Base-by-base conservation (phyloP, 129 eudicot species). In the Deinandra increscens region DNA sequence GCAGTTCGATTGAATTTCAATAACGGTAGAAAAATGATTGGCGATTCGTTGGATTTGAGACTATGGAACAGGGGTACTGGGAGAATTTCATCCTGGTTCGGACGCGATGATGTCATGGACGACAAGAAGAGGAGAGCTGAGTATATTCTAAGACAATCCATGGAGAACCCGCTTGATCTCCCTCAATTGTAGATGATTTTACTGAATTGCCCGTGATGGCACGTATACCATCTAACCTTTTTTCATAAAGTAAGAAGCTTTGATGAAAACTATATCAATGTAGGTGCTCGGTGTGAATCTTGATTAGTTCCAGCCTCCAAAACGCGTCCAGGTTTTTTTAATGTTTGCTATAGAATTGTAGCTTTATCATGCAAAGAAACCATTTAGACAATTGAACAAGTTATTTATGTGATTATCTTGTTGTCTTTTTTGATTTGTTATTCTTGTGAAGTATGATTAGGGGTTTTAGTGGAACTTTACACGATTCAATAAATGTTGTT, bases 71-170 rank as follows among this genome's bases (percentile, higher is more conserved):
- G 80, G 77, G 82, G 76, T 71, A 60, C 81, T 3, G 87, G 85
- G 22, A 79, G 82, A 61, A 81, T 77, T 56, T 61, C 78, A 20
- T 67, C 88, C 9, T 84, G 82, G 88, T 81, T 89, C 50, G 86
- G 89, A n/a, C 85, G 87, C 9, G 95, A 89, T 68, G 98, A 86
- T 50, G 91, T 89, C 34, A 86, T 71, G 77, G 96, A 93, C 71
- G 98, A 93, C 55, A 93, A 93, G 84, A 89, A 85, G 82, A 79
- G 95, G 82, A 83, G 96, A 79, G 98, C 90, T 15, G 98, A 89
- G 72, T 83, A 65, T 60, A 89, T 93, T 61, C 86, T 93, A 2
- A 79, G 92, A 82, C 98, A 93, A 55, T 84, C 95, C 8, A 75
- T 83, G 85, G 96, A 86, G 46, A 89, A 86, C 74, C 86, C 84